Conservation (phyloP, 805 yeast genomes). For the Saccharomycopsis fermentans region DNA sequence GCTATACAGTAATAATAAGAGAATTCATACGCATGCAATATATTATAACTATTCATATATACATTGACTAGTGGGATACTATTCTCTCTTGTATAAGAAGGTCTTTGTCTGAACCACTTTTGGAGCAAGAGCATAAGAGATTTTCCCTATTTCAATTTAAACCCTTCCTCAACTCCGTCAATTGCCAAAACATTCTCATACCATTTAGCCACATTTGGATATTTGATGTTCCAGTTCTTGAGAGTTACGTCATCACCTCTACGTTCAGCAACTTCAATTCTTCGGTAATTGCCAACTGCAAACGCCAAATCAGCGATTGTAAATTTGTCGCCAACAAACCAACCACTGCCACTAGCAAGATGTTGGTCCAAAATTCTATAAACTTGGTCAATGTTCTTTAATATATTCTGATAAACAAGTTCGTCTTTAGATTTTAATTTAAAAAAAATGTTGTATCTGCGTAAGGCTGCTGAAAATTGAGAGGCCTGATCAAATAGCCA, state of each 20-base stretch:
- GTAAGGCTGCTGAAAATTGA: conserved; percentile 31
- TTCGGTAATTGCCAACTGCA: neutral
- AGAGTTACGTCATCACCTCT: neutral
- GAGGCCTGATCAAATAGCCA: conserved; percentile 44
- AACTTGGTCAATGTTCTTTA: conserved; percentile 42
- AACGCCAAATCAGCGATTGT: conserved; percentile 41
- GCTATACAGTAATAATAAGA: neutral
- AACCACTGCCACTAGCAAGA: conserved; percentile 40
- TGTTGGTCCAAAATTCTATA: conserved; percentile 44
- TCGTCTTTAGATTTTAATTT: conserved; percentile 30
- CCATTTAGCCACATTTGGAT: conserved; percentile 1
- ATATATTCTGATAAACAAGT: conserved; percentile 43
- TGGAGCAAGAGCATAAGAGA: too few relatives aligned
- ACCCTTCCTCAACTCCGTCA: neutral
- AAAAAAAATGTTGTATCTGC: conserved; percentile 16
- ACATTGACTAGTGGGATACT: neutral
- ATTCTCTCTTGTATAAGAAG: neutral
- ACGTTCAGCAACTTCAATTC: neutral
- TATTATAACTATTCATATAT: neutral
- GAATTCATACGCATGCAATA: neutral
- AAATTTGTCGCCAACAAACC: conserved; percentile 48
- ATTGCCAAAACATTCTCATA: neutral
- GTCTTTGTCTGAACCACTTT: neutral
- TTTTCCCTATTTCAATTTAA: neutral
- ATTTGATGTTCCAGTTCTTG: neutral